Evolutionary conservation across 1,284 basidiomycete genomes (phyloP).

Genomic region (Irpex sp.): DNA sequence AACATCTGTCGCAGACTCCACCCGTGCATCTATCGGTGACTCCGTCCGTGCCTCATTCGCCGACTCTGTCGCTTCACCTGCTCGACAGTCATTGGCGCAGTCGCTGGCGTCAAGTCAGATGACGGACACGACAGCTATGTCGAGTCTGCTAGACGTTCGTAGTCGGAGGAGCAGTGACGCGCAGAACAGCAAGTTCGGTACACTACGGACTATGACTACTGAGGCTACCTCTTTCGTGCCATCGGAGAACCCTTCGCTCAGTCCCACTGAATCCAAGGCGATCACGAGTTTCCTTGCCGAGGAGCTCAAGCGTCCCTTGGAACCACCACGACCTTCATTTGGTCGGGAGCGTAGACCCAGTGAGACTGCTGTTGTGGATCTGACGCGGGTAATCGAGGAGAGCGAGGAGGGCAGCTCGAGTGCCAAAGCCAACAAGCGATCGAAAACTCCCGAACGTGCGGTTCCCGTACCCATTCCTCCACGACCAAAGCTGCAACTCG

Average conservation of each 20-base stretch:
- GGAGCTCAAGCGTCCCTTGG: constrained; percentile 38
- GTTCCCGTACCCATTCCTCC: constrained; percentile 10
- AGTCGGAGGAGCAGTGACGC: constrained; percentile 37
- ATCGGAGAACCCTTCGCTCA: constrained; percentile 55
- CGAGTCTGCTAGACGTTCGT: constrained; percentile 59
- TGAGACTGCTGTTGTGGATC: constrained; percentile 55
- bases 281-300: constrained; percentile 42
- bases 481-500: constrained; percentile 39
- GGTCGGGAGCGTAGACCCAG: constrained; percentile 56
- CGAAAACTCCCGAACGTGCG: constrained; percentile 13
- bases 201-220: constrained; percentile 75
- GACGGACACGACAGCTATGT: constrained; percentile 55
- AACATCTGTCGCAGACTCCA: constrained; percentile 38
- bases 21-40: constrained; percentile 35
- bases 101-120: constrained; percentile 43
- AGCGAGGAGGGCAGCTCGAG: constrained; percentile 55
- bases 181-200: constrained; percentile 58
- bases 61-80: constrained; percentile 20
- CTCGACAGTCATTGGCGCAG: constrained; percentile 32
- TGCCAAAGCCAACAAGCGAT: constrained; percentile 24
- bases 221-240: constrained; percentile 62
- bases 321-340: constrained; percentile 21
- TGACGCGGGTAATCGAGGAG: constrained; percentile 70
- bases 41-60: constrained; percentile 27
- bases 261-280: constrained; percentile 55